Evolutionary conservation across 2,329 filamentous ascomycete genomes (phyloP).

Genomic region (Penicillium sp.): DNA sequence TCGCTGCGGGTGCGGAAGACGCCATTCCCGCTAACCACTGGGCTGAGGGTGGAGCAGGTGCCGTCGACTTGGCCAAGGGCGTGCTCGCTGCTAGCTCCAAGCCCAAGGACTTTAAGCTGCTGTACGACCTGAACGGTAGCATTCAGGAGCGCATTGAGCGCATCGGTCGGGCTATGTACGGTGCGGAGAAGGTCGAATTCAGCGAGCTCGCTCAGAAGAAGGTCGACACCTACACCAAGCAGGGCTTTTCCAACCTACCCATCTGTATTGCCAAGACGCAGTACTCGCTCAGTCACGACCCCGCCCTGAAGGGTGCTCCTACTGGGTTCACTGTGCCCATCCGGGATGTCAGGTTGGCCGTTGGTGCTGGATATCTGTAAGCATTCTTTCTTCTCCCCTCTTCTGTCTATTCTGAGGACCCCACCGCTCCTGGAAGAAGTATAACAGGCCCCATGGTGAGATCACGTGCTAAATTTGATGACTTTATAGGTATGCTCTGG

Average conservation of each 20-base stretch:
- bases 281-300: conserved; percentile 93
- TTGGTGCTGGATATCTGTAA: conserved; percentile 88
- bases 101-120: conserved; percentile 82
- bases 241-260: conserved; percentile 89
- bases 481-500: conserved; percentile 74
- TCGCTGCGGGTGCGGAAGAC: conserved; percentile 89
- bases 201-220: conserved; percentile 94
- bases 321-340: conserved; percentile 94
- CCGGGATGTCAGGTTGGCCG: conserved; percentile 88
- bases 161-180: conserved; percentile 94
- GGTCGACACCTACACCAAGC: conserved; percentile 89
- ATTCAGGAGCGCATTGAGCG: conserved; percentile 88
- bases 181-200: conserved; percentile 85
- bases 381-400: conserved; percentile 38
- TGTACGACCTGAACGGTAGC: conserved; percentile 77
- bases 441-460: neutral
- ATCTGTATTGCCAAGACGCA: conserved; percentile 99
- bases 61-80: conserved; percentile 82
- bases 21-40: conserved; percentile 95
- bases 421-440: neutral
- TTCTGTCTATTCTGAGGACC: conserved; percentile 34
- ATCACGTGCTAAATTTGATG: conserved; percentile 31
- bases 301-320: conserved; percentile 90
- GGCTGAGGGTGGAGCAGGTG: conserved; percentile 90
- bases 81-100: conserved; percentile 82